Conservation (phyloP, 176 grass and related monocot species). For the Hordeum vulgare region DNA sequence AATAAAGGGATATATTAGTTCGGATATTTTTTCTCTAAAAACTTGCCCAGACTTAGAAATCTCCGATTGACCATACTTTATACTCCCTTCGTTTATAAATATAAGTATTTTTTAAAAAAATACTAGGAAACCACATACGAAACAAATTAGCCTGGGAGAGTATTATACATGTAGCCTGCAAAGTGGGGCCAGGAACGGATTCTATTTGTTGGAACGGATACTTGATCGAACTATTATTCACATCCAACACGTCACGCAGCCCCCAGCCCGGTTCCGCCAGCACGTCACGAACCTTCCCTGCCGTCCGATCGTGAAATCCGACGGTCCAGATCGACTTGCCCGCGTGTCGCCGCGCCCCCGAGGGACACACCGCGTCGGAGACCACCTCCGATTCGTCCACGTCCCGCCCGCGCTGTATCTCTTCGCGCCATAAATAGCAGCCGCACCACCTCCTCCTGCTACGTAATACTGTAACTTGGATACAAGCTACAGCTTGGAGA, state of each 20-base stretch:
- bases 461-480: not conserved
- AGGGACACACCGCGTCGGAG: not conserved
- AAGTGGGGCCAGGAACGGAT: too few species aligned
- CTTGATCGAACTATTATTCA: not conserved
- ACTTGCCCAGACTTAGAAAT: too few species aligned
- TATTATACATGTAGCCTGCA: too few species aligned
- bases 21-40: too few species aligned
- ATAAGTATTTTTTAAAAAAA: too few species aligned
- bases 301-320: not conserved
- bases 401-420: not conserved
- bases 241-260: not conserved
- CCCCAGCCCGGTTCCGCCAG: not conserved
- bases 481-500: not conserved
- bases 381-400: constrained; percentile 1
- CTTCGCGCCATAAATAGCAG: not conserved
- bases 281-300: not conserved
- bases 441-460: not conserved
- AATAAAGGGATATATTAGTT: too few species aligned
- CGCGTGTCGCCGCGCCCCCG: not conserved
- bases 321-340: not conserved
- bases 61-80: too few species aligned
- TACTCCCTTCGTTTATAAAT: too few species aligned
- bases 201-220: too few species aligned
- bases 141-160: too few species aligned
- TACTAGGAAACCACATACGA: too few species aligned